phyloP scores from a whole-genome alignment of 345 rosid species.

The Arabis hirsuta region DNA sequence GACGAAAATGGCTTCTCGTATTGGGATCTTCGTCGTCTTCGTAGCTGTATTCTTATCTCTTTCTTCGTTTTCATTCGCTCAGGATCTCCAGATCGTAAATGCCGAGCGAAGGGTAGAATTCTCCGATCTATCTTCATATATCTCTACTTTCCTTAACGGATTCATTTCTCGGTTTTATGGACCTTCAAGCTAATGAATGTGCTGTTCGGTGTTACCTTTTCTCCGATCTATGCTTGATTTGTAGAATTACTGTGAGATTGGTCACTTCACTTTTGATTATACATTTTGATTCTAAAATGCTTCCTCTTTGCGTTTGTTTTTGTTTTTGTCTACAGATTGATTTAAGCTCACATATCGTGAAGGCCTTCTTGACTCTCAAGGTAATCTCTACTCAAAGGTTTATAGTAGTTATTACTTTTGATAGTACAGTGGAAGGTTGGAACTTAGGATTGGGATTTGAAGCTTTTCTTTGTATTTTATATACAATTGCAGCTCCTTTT shows the following conservation, averaged over 20 bases:
- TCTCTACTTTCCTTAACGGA: slow-evolving; percentile 4
- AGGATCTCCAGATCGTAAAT: slow-evolving; percentile 67
- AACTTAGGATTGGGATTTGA: neutral
- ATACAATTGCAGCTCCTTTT: neutral
- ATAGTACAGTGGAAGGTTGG: neutral
- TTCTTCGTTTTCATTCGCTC: slow-evolving; percentile 48
- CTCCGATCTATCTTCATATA: slow-evolving; percentile 20
- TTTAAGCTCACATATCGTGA: slow-evolving; percentile 82
- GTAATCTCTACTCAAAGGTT: slow-evolving; percentile 45
- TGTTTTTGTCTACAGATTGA: slow-evolving; percentile 71
- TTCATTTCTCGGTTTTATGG: neutral
- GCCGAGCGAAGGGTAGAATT: slow-evolving; percentile 87
- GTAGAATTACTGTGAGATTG: slow-evolving; percentile 9
- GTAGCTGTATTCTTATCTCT: slow-evolving; percentile 45
- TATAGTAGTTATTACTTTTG: neutral
- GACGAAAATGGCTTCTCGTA: slow-evolving; percentile 55
- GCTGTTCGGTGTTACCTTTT: neutral
- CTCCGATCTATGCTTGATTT: slow-evolving; percentile 25
- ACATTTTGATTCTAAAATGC: neutral
- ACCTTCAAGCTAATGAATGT: slow-evolving; percentile 1
- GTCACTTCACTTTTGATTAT: slow-evolving; percentile 16
- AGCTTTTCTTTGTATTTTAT: slow-evolving; percentile 2
- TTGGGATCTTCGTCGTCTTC: slow-evolving; percentile 49
- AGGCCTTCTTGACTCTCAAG: slow-evolving; percentile 86
- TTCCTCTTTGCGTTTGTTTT: slow-evolving; percentile 23